Percentiles rank a stretch among this genome's conserved stretches.
phyloP scores from a whole-genome alignment of 2,329 filamentous ascomycete species.

The Colletotrichum spinosum region DNA sequence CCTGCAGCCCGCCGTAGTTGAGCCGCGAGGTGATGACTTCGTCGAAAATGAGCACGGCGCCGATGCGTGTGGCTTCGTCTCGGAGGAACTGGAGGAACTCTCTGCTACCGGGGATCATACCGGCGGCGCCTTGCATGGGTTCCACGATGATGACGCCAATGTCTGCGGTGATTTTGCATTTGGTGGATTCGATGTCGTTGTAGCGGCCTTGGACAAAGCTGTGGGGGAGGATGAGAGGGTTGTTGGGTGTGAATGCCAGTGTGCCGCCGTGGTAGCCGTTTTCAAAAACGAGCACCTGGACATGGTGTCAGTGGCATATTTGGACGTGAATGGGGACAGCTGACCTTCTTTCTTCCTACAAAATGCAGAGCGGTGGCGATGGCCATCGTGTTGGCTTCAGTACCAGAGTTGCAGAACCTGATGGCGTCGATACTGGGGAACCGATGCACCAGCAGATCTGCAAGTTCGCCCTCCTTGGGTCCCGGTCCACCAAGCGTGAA shows the following conservation, averaged over 20 bases:
- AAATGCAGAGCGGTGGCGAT: constrained; percentile 64
- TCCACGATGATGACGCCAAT: constrained; percentile 75
- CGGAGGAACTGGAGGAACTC: constrained; percentile 55
- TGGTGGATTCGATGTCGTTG: constrained; percentile 65
- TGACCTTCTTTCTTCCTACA: constrained; percentile 56
- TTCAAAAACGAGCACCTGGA: constrained; percentile 55
- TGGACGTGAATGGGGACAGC: accelerated
- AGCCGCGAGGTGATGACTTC: constrained; percentile 78
- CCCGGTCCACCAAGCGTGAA: constrained; percentile 67
- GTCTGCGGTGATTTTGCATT: constrained; percentile 56
- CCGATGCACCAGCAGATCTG: constrained; percentile 61
- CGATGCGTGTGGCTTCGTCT: constrained; percentile 41
- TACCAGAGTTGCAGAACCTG: constrained; percentile 74
- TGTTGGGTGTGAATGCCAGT: constrained; percentile 49
- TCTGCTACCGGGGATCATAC: constrained; percentile 61
- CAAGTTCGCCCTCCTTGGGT: constrained; percentile 62
- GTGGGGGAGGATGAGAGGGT: constrained; percentile 57
- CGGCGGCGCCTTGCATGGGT: constrained; percentile 73
- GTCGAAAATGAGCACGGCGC: constrained; percentile 74
- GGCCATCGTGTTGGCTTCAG: constrained; percentile 72
- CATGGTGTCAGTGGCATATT: neutral
- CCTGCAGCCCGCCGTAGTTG: constrained; percentile 60
- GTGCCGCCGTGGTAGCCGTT: constrained; percentile 64
- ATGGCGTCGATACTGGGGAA: constrained; percentile 65
- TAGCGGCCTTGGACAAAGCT: constrained; percentile 72